These are phyloP conservation scores for Trypanosoma rangeli DNA, from an alignment of 208 protist genomes.

Conservation along the genomic window DNA sequence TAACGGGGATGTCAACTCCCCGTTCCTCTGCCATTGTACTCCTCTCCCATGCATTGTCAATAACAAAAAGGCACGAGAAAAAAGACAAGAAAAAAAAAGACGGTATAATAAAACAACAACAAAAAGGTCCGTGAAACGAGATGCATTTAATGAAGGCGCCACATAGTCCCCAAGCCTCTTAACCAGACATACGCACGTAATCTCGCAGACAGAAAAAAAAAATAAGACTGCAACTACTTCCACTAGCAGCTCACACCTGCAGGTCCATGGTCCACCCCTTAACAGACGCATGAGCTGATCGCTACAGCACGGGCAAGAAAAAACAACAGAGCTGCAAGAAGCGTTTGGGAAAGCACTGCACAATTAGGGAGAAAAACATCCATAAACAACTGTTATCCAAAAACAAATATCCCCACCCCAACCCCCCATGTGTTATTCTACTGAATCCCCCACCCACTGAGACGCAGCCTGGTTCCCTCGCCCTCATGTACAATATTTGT, in stretches of 20 bases:
- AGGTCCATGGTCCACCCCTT: background rate
- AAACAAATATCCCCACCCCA: background rate
- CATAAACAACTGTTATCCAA: background rate
- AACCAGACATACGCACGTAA: background rate
- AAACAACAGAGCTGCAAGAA: background rate
- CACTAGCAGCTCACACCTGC: background rate
- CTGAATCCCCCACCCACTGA: background rate
- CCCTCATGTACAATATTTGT: background rate
- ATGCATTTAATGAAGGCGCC: background rate
- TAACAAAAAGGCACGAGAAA: background rate
- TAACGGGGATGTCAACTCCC: background rate
- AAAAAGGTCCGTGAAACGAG: background rate
- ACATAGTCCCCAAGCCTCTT: background rate
- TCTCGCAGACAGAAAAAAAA: background rate
- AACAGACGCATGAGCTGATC: background rate
- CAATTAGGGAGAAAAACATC: background rate
- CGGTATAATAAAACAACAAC: background rate
- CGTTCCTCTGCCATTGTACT: background rate
- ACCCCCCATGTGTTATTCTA: background rate
- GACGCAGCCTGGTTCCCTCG: background rate
- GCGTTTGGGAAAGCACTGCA: background rate
- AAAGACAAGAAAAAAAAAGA: background rate
- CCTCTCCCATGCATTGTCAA: background rate
- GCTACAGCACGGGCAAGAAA: conserved; percentile 11
- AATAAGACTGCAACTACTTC: background rate